Evolutionary conservation across 2,329 filamentous ascomycete species (phyloP).

Genomic region (Neonectria punicea): DNA sequence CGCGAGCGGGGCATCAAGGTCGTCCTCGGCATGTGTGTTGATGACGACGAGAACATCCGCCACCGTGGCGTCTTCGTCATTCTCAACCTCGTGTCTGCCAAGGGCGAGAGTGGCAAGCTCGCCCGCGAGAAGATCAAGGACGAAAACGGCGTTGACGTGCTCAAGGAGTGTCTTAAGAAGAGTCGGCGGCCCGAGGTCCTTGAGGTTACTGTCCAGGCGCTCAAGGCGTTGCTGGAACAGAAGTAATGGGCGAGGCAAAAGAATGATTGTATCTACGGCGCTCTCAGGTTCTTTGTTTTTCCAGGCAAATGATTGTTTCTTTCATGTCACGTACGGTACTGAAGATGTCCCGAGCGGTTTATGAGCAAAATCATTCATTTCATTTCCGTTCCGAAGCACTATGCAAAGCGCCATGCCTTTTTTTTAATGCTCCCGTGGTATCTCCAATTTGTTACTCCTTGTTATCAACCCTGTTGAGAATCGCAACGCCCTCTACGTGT

Average conservation of each 20-base stretch:
- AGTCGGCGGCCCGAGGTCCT: conserved; percentile 76
- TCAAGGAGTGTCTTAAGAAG: conserved; percentile 77
- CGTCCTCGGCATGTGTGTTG: conserved; percentile 82
- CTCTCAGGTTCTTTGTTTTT: conserved; percentile 19
- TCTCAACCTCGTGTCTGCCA: conserved; percentile 75
- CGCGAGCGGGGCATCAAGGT: conserved; percentile 78
- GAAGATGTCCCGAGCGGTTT: conserved; percentile 14
- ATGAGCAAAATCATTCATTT: conserved; percentile 21
- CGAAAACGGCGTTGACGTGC: conserved; percentile 71
- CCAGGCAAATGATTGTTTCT: conserved; percentile 13
- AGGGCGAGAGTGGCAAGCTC: conserved; percentile 71
- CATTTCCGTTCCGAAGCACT: conserved; percentile 17
- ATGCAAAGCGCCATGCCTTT: conserved; percentile 23
- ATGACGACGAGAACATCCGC: conserved; percentile 75
- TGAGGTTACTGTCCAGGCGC: conserved; percentile 74
- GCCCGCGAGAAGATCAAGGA: conserved; percentile 70
- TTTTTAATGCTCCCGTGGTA: conserved; percentile 22
- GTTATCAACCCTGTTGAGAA: conserved; percentile 66
- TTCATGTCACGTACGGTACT: conserved; percentile 11
- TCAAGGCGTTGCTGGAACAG: conserved; percentile 72
- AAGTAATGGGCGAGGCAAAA: conserved; percentile 31
- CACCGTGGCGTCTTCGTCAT: conserved; percentile 81
- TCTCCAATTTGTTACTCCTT: conserved; percentile 25
- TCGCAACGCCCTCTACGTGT: conserved; percentile 75
- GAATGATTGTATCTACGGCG: conserved; percentile 20